Evolutionary conservation across 2,329 filamentous ascomycete species (phyloP), one percentile per base, ranked within the genome.

Genomic region (Raffaelea deltoideospora): DNA sequence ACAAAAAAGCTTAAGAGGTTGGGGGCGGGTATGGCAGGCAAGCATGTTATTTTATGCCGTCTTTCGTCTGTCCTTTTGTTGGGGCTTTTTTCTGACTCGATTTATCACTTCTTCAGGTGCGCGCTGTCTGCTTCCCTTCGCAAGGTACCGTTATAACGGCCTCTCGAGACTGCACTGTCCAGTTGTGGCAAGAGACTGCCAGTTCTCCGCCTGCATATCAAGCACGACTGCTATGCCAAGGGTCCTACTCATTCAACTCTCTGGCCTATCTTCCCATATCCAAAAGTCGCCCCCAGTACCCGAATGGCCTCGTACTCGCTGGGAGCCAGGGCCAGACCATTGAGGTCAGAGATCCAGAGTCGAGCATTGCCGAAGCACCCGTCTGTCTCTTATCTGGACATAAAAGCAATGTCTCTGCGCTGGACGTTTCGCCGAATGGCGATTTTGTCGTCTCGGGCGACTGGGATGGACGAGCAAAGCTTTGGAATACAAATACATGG

Each of bases 261-360:
- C 55, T 98, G 32, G 68, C 86, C 40, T 92, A 81, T 48, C 63
- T 85, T 1, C 76, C 76, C 2, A 75, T 87, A 0, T 79, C 72
- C 13, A 38, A 44, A 3, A 33, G 22, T 13, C 40, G 42, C 10
- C 52, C 67, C 35, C 64, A 73, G 8, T 78, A 76, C 46, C 74
- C 84, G 0, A 71, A 90, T 37, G 90, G 90, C 11, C 68, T 95
- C 4, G 68, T 96, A 28, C 67, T 93, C 8, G 90, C 87, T 1
- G 86, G 83, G 44, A 90, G 90, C 40, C 83, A 88, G 52, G 90
- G 96, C 52, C 79, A 84, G 23, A 81, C 96, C 44, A 88, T 98
- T 49, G 88, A 96, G 54, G 83, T 92, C 34, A 78, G 86, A 50
- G 73, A 78, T 43, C 79, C 83, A 5, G 68, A 65, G 10, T 72